Base-by-base conservation (phyloP, 2,329 filamentous ascomycete species). In the Apiospora hydei region DNA sequence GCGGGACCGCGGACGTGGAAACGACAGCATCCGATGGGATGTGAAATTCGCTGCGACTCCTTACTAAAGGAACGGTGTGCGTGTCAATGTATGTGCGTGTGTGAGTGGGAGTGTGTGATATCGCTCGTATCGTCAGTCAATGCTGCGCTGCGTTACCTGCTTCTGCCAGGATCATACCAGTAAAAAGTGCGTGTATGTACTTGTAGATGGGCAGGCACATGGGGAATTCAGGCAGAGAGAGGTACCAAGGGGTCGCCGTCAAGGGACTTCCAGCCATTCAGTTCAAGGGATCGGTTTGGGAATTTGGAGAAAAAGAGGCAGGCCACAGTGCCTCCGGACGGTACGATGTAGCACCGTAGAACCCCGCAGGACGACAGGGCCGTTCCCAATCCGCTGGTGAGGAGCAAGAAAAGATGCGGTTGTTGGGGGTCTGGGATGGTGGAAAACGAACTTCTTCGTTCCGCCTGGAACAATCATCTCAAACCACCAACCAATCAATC, bases 391-490 rank as follows among this genome's bases (percentile, higher is more conserved):
- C 34, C 57, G 34, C 57, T 64, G 57, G 34, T 24, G 34, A 41
- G 30, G 34, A 64, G 57, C 18, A 11, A 13, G 21, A n/a, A 34
- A 21, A 57, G 51, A 57, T 7, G 10, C 6, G 18, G 21, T 51
- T 53, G 49, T 30, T 16, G 49, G 24, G 26, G 11, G 30, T 38
- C 16, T 61, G 53, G 24, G 49, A 53, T 3, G 26, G 30, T 3
- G 30, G 30, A 38, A 61, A 61, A 61, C 53, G 53, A 61, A 61
- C 53, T 61, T 61, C 30, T 5, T 61, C 53, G 53, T 61, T 61
- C 30, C 30, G 53, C 53, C 53, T 61, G 53, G 53, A 57, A 57
- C 53, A 61, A 38, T 61, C 30, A 38, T 61, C 53, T 61, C 53
- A 38, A 61, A 38, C 30, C 30, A 34, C 46, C 46, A 10, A 34